Evolutionary conservation across 768 basidiomycete genomes (phyloP).

Genomic region (Tylopilus intermedius): DNA sequence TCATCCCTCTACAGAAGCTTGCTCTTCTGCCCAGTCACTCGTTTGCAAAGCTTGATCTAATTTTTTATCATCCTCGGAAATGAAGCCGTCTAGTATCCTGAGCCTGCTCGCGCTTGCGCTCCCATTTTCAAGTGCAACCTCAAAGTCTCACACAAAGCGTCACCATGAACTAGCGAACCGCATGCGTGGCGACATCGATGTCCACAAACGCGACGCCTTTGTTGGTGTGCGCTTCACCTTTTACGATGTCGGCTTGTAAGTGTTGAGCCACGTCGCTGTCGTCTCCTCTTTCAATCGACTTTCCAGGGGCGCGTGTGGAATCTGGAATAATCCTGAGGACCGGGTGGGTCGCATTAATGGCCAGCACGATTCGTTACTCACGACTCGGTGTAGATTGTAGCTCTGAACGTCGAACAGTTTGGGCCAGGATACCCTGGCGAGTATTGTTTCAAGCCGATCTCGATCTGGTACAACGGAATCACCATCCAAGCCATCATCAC

Average conservation of each 20-base stretch:
- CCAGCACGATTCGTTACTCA: not conserved
- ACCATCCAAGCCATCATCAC: conserved; percentile 48
- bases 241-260: conserved; percentile 50
- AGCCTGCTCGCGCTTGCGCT: conserved; percentile 33
- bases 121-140: conserved; percentile 31
- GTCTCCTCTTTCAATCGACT: not conserved
- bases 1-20: conserved; percentile 2
- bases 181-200: conserved; percentile 33
- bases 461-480: conserved; percentile 53
- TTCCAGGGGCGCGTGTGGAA: conserved; percentile 53
- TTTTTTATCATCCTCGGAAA: not conserved
- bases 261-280: not conserved
- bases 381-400: conserved; percentile 19
- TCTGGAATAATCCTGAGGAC: conserved; percentile 33
- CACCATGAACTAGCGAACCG: conserved; percentile 47
- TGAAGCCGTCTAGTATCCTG: conserved; percentile 29
- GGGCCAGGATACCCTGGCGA: conserved; percentile 57
- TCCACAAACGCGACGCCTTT: conserved; percentile 32
- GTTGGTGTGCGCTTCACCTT: conserved; percentile 43
- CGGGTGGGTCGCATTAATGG: conserved; percentile 2
- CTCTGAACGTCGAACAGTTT: conserved; percentile 39
- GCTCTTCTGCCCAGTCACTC: conserved; percentile 20
- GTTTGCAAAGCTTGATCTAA: conserved; percentile 10
- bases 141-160: conserved; percentile 22
- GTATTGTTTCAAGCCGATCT: conserved; percentile 60